phyloP scores from a whole-genome alignment of 305 asterid species.

The Solanum chacoense region DNA sequence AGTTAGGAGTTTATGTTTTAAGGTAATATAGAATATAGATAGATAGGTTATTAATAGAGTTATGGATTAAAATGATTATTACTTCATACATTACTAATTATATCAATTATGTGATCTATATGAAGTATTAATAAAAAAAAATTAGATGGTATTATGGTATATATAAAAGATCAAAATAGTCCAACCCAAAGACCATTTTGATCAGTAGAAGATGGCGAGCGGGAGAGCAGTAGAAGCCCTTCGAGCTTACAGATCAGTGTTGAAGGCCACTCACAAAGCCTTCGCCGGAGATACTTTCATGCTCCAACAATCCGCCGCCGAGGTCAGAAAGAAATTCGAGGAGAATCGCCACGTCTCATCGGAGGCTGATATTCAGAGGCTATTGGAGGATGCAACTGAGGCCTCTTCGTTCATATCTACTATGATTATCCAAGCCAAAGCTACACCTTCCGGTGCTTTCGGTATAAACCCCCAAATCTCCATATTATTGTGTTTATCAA shows the following conservation, averaged over 20 bases:
- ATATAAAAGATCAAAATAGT: background rate
- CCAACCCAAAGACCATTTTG: background rate
- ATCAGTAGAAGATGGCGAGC: slow-evolving; percentile 28
- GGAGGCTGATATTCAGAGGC: slow-evolving; percentile 52
- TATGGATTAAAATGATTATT: background rate
- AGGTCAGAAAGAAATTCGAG: slow-evolving; percentile 82
- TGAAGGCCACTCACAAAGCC: slow-evolving; percentile 72
- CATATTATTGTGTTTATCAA: background rate
- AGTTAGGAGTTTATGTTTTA: too few species aligned
- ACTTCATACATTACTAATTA: background rate
- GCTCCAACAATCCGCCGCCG: slow-evolving; percentile 81
- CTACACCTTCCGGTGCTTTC: slow-evolving; percentile 75
- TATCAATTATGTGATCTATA: background rate
- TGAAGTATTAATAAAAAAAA: background rate
- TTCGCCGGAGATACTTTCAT: slow-evolving; percentile 79
- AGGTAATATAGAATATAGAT: too few species aligned
- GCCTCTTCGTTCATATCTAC: slow-evolving; percentile 79
- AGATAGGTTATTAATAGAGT: too few species aligned
- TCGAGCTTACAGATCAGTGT: slow-evolving; percentile 66
- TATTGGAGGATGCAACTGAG: slow-evolving; percentile 80
- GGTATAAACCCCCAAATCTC: slow-evolving; percentile 28
- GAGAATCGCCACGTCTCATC: slow-evolving; percentile 81
- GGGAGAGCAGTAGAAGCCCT: slow-evolving; percentile 39
- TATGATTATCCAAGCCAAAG: slow-evolving; percentile 94
- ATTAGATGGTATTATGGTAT: background rate